phyloP scores from a whole-genome alignment of 352 stramenopile species.

The Phytophthora macrochlamydospora region DNA sequence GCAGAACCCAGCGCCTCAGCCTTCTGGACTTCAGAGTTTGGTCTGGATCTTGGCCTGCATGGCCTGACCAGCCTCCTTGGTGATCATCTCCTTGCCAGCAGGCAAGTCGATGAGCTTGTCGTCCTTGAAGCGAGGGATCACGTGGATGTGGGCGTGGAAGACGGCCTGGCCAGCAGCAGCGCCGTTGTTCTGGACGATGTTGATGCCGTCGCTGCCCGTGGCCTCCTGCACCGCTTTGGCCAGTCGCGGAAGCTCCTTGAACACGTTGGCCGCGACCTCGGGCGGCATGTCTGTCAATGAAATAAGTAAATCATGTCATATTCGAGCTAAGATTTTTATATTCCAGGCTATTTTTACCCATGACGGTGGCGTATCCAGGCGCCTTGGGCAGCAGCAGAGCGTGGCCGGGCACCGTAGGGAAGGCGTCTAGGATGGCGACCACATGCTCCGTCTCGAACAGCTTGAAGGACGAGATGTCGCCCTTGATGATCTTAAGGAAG shows the following conservation, averaged over 20 bases:
- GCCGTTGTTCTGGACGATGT: constrained; percentile 88
- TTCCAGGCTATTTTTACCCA: constrained; percentile 30
- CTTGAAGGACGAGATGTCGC: constrained; percentile 77
- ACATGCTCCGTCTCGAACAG: constrained; percentile 89
- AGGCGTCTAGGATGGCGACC: constrained; percentile 84
- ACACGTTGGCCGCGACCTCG: constrained; percentile 70
- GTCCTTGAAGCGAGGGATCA: constrained; percentile 72
- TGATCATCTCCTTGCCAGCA: constrained; percentile 59
- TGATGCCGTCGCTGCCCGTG: constrained; percentile 68
- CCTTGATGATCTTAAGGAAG: constrained; percentile 86
- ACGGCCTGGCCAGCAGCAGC: constrained; percentile 64
- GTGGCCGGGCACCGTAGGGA: constrained; percentile 69
- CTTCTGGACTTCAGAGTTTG: constrained; percentile 47
- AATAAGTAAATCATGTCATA: neutral
- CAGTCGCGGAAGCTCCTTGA: constrained; percentile 75
- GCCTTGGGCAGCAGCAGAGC: constrained; percentile 79
- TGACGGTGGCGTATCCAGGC: constrained; percentile 62
- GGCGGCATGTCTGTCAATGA: constrained; percentile 61
- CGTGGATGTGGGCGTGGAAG: constrained; percentile 84
- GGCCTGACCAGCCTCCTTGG: constrained; percentile 56
- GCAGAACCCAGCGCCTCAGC: neutral
- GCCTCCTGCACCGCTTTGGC: constrained; percentile 78
- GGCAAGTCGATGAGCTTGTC: constrained; percentile 69
- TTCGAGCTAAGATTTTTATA: constrained; percentile 1
- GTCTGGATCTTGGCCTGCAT: constrained; percentile 81